Evolutionary conservation across 495 filamentous ascomycete species (phyloP), one percentile per base, ranked within the genome.

Genomic region (Alectoria sarmentosa): DNA sequence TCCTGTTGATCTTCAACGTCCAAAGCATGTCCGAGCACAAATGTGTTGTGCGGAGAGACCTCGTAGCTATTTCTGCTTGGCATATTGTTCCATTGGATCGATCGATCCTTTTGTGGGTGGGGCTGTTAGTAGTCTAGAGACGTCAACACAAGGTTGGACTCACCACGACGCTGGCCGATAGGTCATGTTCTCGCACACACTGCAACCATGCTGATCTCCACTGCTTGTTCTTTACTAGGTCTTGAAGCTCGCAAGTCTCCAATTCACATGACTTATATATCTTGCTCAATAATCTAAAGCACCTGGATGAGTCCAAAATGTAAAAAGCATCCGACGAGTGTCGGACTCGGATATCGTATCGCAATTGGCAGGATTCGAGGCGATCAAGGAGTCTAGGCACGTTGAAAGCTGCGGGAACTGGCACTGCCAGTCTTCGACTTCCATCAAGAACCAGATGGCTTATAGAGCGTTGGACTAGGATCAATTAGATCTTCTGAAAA

Each of bases 71-170:
- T 78, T 30, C 79, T 77, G 60, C 78, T 80, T 15, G 79, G 79
- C 79, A 82, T 82, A 68, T 80, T 79, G 68, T 80, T 80, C 78
- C 78, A 80, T 60, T 73, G 73, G 17, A 77, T 79, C 17, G 80
- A 77, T 7, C 78, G 69, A 52, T 77, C 72, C 79, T 82, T 55
- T 36, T 48, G 23, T 21, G 36, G 26, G 21, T 34, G 1, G 32
- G 39, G 21, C 32, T 54, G 65, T 37, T n/a, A 68, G 30, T 36
- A 58, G 65, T 48, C 26, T 34, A 10, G 26, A 41, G 46, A 6
- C n/a, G 37, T 13, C 54, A n/a, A 38, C 41, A 78, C 77, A 78
- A 75, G 44, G 72, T 75, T 73, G 76, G 15, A 44, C 57, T 37
- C n/a, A 61, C 64, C 34, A 60, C 32, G 26, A 63, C 28, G 49